Conservation (phyloP, 352 stramenopile genomes). For the Globisporangium carolinianum region DNA sequence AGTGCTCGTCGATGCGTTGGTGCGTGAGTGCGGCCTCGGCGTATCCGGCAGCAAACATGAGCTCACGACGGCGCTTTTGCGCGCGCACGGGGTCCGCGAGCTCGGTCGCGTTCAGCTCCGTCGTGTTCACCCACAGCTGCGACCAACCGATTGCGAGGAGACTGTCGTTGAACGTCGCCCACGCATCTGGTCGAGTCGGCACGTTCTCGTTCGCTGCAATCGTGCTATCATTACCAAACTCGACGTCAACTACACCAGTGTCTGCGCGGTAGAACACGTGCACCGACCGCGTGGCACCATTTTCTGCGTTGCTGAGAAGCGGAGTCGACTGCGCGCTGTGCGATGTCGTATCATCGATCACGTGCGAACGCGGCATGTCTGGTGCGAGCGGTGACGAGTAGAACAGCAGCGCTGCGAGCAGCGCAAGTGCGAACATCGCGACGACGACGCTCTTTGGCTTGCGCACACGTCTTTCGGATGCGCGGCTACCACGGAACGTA, state of each 20-base stretch:
- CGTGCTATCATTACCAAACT: constrained; percentile 5
- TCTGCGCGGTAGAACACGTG: constrained; percentile 3
- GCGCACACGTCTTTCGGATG: not conserved
- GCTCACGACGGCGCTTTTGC: constrained; percentile 17
- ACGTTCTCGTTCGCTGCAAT: not conserved
- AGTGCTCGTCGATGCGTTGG: constrained; percentile 61
- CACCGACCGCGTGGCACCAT: constrained; percentile 1
- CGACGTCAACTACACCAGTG: not conserved
- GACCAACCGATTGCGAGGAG: constrained; percentile 39
- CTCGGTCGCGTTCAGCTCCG: constrained; percentile 16
- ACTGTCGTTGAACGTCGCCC: constrained; percentile 49
- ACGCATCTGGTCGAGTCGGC: constrained; percentile 16
- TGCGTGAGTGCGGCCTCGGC: constrained; percentile 51
- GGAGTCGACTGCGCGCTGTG: not conserved
- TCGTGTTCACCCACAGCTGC: constrained; percentile 44
- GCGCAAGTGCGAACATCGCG: constrained; percentile 4
- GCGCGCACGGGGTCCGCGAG: constrained; percentile 7
- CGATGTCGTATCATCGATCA: not conserved
- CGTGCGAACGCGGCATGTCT: not conserved
- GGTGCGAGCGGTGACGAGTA: not conserved
- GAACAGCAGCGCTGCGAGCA: constrained; percentile 6
- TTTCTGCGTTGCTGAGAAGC: not conserved
- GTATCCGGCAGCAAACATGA: constrained; percentile 53
- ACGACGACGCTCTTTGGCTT: not conserved
- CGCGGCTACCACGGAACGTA: not conserved